Evolutionary conservation across 73 alveolate species (phyloP).

Genomic region (Tetrahymena borealis): DNA sequence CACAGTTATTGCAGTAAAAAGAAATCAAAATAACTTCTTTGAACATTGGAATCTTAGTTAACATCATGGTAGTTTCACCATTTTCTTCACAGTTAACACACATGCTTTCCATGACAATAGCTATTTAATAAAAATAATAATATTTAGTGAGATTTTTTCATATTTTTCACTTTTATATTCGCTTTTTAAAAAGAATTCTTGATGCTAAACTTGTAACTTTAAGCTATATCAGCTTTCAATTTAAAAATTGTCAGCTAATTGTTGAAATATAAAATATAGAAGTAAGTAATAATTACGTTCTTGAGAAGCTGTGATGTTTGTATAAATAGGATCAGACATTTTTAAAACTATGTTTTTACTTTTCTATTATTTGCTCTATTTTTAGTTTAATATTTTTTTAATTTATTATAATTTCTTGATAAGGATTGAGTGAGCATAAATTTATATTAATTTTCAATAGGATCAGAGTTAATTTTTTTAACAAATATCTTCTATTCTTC

Average conservation of each 20-base stretch:
- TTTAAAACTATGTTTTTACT: too few relatives aligned
- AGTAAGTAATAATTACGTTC: background rate
- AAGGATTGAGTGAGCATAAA: background rate
- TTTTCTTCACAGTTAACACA: constrained; percentile 86
- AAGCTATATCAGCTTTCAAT: too few relatives aligned
- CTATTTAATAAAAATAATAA: background rate
- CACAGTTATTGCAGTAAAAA: constrained; percentile 92
- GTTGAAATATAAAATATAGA: too few relatives aligned
- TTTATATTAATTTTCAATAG: background rate
- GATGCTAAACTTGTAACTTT: too few relatives aligned
- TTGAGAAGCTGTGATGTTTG: background rate
- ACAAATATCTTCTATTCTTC: background rate
- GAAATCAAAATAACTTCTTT: constrained; percentile 85
- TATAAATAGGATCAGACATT: background rate
- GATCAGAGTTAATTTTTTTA: background rate
- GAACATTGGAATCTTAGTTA: constrained; percentile 95
- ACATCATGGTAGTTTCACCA: constrained; percentile 86
- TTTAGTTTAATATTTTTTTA: background rate
- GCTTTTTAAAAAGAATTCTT: too few relatives aligned
- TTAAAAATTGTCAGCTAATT: too few relatives aligned
- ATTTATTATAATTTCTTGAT: background rate
- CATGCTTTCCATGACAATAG: constrained; percentile 66
- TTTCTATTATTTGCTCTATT: background rate
- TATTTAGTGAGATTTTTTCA: too few relatives aligned
- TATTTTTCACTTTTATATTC: too few relatives aligned